Conservation (phyloP, 148 eudicot genomes). For the Limonium bicolor region DNA sequence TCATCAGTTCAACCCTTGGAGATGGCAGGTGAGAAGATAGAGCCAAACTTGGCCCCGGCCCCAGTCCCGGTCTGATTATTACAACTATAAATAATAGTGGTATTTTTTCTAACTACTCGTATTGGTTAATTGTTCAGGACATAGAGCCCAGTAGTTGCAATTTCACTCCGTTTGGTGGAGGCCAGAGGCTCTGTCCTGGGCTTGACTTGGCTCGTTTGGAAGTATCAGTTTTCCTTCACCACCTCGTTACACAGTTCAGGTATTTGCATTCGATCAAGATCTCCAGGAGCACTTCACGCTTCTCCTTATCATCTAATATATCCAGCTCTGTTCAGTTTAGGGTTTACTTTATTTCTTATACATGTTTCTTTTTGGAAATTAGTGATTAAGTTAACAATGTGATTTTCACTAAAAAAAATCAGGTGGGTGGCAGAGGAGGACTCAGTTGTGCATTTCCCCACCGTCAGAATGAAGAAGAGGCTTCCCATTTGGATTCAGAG, state of each 20-base stretch:
- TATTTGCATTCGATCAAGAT: too few species aligned
- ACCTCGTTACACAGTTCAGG: conserved; percentile 75
- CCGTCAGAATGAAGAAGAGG: conserved; percentile 71
- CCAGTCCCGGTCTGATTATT: background rate
- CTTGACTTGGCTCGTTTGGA: conserved; percentile 81
- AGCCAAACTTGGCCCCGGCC: too few species aligned
- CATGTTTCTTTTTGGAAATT: background rate
- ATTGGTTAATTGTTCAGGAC: conserved; percentile 27
- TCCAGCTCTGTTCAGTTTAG: too few species aligned
- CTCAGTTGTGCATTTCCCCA: conserved; percentile 70
- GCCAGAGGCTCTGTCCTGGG: conserved; percentile 91
- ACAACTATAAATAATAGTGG: background rate
- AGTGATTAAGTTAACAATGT: background rate
- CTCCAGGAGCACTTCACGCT: background rate
- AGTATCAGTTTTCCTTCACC: conserved; percentile 81
- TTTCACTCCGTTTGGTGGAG: conserved; percentile 97
- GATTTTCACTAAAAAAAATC: background rate
- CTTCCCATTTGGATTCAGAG: conserved; percentile 79
- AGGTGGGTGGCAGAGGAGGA: conserved; percentile 89
- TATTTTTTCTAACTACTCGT: background rate
- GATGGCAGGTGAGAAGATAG: conserved; percentile 88
- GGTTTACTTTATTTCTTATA: background rate
- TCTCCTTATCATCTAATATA: background rate
- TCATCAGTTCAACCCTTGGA: conserved; percentile 68
- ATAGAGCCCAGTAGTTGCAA: conserved; percentile 33